Conservation (phyloP, 2,329 filamentous ascomycete species). For the Waltergamsia citrina region DNA sequence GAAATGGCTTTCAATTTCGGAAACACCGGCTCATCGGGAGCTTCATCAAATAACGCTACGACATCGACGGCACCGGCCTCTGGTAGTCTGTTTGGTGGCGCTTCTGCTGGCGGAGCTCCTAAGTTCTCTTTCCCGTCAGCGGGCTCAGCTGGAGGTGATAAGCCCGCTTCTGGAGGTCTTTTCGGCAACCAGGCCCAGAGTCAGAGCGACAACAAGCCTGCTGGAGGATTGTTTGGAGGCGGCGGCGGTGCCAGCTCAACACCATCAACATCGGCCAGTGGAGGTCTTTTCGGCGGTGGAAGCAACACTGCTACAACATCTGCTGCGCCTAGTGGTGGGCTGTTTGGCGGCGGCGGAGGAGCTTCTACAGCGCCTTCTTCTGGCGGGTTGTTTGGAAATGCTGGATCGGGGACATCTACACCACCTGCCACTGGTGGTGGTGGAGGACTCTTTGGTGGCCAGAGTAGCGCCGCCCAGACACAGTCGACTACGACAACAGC, state of each 20-base stretch:
- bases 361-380: constrained; percentile 7
- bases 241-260: constrained; percentile 8
- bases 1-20: constrained; percentile 34
- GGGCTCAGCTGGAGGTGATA: constrained; percentile 4
- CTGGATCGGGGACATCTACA: constrained; percentile 5
- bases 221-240: constrained; percentile 7
- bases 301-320: constrained; percentile 7
- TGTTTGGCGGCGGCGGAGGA: constrained; percentile 12
- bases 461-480: constrained; percentile 11
- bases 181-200: constrained; percentile 10
- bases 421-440: no score
- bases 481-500: constrained; percentile 6
- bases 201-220: constrained; percentile 1
- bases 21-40: constrained; percentile 20
- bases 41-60: constrained; percentile 17
- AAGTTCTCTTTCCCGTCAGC: not conserved
- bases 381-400: constrained; percentile 8
- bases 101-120: constrained; percentile 1
- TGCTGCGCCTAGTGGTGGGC: constrained; percentile 12
- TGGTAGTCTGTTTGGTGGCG: constrained; percentile 28
- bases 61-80: constrained; percentile 28
- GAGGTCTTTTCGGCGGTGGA: constrained; percentile 12
- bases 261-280: constrained; percentile 9
- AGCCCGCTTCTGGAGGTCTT: constrained; percentile 6
- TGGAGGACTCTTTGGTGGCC: not conserved